These are phyloP conservation scores for Capillidium heterosporum DNA, from an alignment of 371 early-diverging fungal species.

Conservation along the genomic window DNA sequence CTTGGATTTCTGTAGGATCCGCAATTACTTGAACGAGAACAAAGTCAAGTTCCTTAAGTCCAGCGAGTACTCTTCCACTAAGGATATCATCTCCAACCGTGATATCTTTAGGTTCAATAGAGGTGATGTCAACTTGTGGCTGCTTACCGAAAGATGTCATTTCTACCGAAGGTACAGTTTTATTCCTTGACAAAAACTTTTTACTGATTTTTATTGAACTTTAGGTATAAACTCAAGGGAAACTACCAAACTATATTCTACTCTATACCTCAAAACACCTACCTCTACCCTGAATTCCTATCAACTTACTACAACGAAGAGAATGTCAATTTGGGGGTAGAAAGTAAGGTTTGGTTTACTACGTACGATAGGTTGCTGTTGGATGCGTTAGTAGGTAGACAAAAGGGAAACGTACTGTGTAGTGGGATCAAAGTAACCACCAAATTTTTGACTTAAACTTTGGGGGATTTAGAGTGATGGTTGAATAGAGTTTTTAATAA, in stretches of 20 bases:
- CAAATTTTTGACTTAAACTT: background rate
- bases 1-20: slow-evolving; percentile 85
- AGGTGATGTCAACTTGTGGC: slow-evolving; percentile 49
- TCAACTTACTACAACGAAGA: slow-evolving; percentile 37
- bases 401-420: background rate
- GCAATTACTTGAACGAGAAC: slow-evolving; percentile 68
- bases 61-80: slow-evolving; percentile 40
- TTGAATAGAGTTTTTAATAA: background rate
- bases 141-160: slow-evolving; percentile 87
- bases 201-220: background rate
- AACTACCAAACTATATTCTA: slow-evolving; percentile 77
- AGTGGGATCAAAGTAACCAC: background rate
- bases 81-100: slow-evolving; percentile 20
- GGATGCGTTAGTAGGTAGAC: slow-evolving; percentile 76
- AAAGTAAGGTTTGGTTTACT: slow-evolving; percentile 23
- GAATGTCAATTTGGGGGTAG: slow-evolving; percentile 18
- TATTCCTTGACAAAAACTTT: background rate
- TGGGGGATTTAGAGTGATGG: background rate
- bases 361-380: slow-evolving; percentile 68
- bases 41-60: slow-evolving; percentile 50
- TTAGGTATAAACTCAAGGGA: slow-evolving; percentile 63
- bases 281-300: slow-evolving; percentile 68
- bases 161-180: slow-evolving; percentile 57
- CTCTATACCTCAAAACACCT: slow-evolving; percentile 63
- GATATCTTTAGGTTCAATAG: slow-evolving; percentile 63